Base-by-base conservation (phyloP, 208 protist species). In the Trypanosoma rangeli region DNA sequence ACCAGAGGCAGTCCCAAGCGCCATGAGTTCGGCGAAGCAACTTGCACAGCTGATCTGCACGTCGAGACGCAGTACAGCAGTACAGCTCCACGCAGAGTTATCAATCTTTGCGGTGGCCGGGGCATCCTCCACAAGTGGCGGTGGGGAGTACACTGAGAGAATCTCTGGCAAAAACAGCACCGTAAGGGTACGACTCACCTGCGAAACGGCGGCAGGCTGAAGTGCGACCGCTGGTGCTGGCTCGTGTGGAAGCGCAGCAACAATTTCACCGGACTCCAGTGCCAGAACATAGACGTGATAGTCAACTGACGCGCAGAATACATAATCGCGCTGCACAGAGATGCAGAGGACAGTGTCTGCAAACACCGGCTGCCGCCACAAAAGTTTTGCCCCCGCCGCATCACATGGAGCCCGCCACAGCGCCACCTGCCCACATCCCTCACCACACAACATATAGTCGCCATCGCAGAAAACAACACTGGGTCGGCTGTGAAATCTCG, bases 361-460 rank as follows among this genome's bases (percentile, higher is more conserved):
- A 31, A 93, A 85, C 7, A 90, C 59, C 4, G 61, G 28, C 1
- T 39, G 53, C 20, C 73, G 76, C 90, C 90, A 95, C 63, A 87
- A 18, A 26, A 83, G 70, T 35, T 54, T 50, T 49, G 77, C 49
- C 59, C 56, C 54, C 26, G 18, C 53, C 35, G 44, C 42, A 52
- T 49, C 56, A 20, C 64, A 63, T 57, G 65, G 84, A 22, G 74
- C 71, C 0, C 79, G 78, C 90, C 90, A 95, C 24, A 89, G 73
- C 37, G 80, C 56, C 20, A 96, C 81, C 61, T 82, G 57, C 15
- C 90, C 90, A 52, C 79, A 79, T 37, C 90, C 88, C 33, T 96
- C 90, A 9, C 90, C 90, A 58, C 80, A 91, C 20, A 65, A 77
- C 16, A 96, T 79, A 78, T 91, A 86, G 60, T 92, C 80, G 2